Percentiles rank a stretch among this genome's conserved stretches.
Conservation (phyloP, 306 rosid genomes). For the Delonix regia region DNA sequence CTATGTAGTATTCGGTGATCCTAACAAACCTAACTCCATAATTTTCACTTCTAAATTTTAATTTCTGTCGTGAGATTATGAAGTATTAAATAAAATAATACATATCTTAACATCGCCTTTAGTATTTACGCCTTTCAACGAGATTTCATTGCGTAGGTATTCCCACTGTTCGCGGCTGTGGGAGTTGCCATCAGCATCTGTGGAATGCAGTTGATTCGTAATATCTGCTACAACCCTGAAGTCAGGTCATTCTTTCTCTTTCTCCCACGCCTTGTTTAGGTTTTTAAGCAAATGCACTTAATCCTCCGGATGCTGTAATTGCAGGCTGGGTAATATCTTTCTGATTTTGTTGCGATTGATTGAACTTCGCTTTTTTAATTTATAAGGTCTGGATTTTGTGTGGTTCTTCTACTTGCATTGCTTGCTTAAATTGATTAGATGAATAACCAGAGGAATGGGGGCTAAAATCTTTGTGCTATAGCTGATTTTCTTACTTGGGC, state of each 20-base stretch:
- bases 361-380: too few species aligned
- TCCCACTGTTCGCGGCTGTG: constrained; percentile 78
- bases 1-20: too few species aligned
- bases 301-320: too few species aligned
- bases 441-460: too few species aligned
- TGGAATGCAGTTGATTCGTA: constrained; percentile 68
- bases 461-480: too few species aligned
- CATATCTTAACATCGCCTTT: too few species aligned
- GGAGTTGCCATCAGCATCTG: constrained; percentile 89
- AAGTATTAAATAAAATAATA: too few species aligned
- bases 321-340: too few species aligned
- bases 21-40: not conserved
- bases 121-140: not conserved
- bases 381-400: too few species aligned
- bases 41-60: not conserved
- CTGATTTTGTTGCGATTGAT: not conserved
- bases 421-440: not conserved
- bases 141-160: constrained; percentile 52
- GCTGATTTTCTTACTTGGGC: too few species aligned
- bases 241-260: constrained; percentile 60
- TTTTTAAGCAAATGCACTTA: too few species aligned
- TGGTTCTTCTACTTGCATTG: not conserved
- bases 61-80: not conserved
- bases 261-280: not conserved
- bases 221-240: constrained; percentile 86